Conservation (phyloP, 768 basidiomycete species). For the Russula foetens region DNA sequence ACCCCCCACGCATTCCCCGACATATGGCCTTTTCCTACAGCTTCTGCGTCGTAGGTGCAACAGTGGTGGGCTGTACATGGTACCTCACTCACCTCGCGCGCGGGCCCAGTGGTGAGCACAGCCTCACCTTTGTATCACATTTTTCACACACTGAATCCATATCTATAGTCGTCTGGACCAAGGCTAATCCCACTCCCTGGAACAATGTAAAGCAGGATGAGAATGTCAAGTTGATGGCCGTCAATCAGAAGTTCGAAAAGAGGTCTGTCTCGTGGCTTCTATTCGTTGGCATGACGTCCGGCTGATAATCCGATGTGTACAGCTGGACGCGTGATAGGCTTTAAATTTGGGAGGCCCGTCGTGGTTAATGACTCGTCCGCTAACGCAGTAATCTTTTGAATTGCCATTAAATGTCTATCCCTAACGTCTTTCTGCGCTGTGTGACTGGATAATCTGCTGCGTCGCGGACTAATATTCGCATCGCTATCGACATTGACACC, state of each 20-base stretch:
- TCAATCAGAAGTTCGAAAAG: constrained; percentile 71
- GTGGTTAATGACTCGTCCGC: background rate
- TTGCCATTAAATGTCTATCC: constrained; percentile 2
- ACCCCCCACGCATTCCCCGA: background rate
- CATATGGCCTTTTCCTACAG: constrained; percentile 22
- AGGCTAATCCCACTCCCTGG: constrained; percentile 82
- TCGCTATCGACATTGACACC: background rate
- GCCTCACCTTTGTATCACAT: background rate
- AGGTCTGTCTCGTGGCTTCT: constrained; percentile 33
- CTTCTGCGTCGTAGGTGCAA: constrained; percentile 42
- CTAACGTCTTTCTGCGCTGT: background rate
- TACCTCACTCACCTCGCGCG: constrained; percentile 38
- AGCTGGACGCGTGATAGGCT: constrained; percentile 77
- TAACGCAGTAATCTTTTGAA: constrained; percentile 10
- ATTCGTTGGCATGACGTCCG: constrained; percentile 6
- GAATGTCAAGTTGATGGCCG: constrained; percentile 59
- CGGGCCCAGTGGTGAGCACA: constrained; percentile 32
- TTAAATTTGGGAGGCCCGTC: constrained; percentile 27
- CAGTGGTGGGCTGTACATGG: constrained; percentile 34
- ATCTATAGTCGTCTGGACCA: constrained; percentile 48
- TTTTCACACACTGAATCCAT: constrained; percentile 6
- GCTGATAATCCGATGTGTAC: constrained; percentile 1
- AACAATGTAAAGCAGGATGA: constrained; percentile 70
- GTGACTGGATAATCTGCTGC: background rate
- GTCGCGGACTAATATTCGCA: background rate